Evolutionary conservation across 805 yeast species (phyloP), one percentile per base, ranked within the genome.

Genomic region (Hanseniaspora hatyaiensis): DNA sequence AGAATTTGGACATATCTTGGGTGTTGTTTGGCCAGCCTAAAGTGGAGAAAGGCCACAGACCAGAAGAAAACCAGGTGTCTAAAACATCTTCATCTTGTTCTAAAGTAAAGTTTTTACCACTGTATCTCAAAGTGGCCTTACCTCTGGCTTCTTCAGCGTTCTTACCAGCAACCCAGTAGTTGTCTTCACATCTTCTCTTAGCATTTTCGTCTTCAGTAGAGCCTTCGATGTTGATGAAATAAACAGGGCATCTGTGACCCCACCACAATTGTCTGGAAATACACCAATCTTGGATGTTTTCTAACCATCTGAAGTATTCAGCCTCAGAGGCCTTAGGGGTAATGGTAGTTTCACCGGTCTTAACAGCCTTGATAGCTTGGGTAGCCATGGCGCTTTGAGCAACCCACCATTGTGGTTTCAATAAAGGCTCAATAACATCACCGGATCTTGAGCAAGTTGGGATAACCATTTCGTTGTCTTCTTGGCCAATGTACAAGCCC

Each of bases 381-480:
- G 73, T 70, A 45, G 97, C 98, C 83, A 86, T 83, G 50, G 79
- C 83, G 58, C 73, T 73, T 69, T 88, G 96, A 52, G 84, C 70
- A 55, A 92, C 96, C 96, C 96, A 92, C 98, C 98, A 92, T 71
- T 92, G 98, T 52, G 98, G 98, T 70, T 92, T 92, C 69, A 92
- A 73, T 60, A 85, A 71, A 47, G 98, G 98, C 71, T 92, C 98
- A 59, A 92, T 88, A 54, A 92, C 72, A 67, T 92, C 98, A 55
- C 96, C 96, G 24, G 96, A 86, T 76, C 96, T 82, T 34, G 92
- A 84, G 69, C 98, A 92, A 46, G 75, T 67, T 56, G 98, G 98
- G 53, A 92, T 78, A 20, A 87, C 74, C 98, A 92, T 92, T 66
- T 92, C 95, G 63, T 92, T 89, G 64, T 87, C 96, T 64, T 80